Conservation (phyloP, 208 protist genomes). For the Leishmania braziliensis region DNA sequence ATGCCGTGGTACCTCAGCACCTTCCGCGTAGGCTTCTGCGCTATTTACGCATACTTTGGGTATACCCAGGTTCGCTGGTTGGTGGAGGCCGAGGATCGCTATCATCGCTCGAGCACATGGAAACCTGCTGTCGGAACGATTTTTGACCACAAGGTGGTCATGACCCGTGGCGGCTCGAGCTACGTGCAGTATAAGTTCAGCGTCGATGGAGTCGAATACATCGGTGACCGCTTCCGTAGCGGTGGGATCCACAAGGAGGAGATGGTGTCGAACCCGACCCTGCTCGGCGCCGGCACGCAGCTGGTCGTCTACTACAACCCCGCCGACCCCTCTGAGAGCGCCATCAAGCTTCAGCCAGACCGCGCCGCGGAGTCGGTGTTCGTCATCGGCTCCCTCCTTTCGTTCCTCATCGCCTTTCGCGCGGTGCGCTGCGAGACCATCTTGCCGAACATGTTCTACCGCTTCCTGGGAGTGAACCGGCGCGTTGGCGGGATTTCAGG, state of each 20-base stretch:
- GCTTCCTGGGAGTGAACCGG: conserved; percentile 79
- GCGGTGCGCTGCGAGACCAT: conserved; percentile 92
- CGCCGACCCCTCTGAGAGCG: conserved; percentile 75
- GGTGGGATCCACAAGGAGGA: conserved; percentile 88
- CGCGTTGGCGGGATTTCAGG: conserved; percentile 75
- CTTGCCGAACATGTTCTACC: conserved; percentile 92
- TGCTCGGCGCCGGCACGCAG: conserved; percentile 87
- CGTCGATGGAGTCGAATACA: conserved; percentile 72
- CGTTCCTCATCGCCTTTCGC: conserved; percentile 76
- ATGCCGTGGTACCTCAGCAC: conserved; percentile 89
- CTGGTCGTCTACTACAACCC: conserved; percentile 91
- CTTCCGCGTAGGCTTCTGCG: conserved; percentile 74
- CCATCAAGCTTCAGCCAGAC: conserved; percentile 86
- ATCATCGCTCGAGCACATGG: conserved; percentile 82
- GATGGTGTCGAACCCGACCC: conserved; percentile 73
- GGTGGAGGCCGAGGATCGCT: conserved; percentile 80
- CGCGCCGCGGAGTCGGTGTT: conserved; percentile 80
- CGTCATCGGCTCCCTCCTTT: conserved; percentile 58
- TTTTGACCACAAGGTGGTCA: conserved; percentile 88
- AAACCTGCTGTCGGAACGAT: conserved; percentile 84
- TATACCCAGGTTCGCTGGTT: conserved; percentile 72
- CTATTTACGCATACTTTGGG: conserved; percentile 79
- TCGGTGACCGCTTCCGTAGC: conserved; percentile 84
- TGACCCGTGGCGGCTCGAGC: conserved; percentile 81
- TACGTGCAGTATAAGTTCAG: conserved; percentile 86